phyloP scores from a whole-genome alignment of 345 rosid genomes.

The Linum usitatissimum region DNA sequence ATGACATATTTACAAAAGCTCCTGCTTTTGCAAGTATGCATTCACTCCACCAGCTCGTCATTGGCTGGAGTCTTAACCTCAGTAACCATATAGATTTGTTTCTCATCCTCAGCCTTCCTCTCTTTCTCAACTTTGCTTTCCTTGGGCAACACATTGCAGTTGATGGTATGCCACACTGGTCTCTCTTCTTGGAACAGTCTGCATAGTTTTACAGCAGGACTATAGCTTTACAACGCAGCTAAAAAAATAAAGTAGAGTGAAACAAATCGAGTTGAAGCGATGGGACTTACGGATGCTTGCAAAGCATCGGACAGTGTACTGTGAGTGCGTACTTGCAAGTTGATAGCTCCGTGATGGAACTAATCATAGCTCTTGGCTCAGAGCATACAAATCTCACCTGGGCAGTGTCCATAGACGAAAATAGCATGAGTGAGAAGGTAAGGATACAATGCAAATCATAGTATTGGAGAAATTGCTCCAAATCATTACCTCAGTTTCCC shows the following conservation, averaged over 20 bases:
- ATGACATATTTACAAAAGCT: neutral
- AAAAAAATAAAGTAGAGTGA: neutral
- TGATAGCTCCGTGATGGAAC: slow-evolving; percentile 81
- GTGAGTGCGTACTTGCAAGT: slow-evolving; percentile 95
- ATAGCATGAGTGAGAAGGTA: neutral
- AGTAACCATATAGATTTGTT: slow-evolving; percentile 37
- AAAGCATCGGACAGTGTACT: slow-evolving; percentile 63
- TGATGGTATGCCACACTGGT: slow-evolving; percentile 75
- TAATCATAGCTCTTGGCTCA: slow-evolving; percentile 82
- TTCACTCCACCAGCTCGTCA: slow-evolving; percentile 19
- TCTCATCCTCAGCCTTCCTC: slow-evolving; percentile 14
- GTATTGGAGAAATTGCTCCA: neutral
- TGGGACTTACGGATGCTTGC: slow-evolving; percentile 80
- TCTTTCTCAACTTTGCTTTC: slow-evolving; percentile 28
- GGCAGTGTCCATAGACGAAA: slow-evolving; percentile 7
- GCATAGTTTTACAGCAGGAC: slow-evolving; percentile 13
- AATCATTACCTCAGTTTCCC: slow-evolving; percentile 69
- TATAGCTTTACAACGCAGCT: neutral
- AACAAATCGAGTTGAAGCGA: slow-evolving; percentile 7
- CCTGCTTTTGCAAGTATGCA: neutral
- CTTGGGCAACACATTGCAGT: slow-evolving; percentile 55
- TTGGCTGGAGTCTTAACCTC: slow-evolving; percentile 24
- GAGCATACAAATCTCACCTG: slow-evolving; percentile 96
- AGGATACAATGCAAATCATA: no score
- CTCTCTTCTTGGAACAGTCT: slow-evolving; percentile 89